Percentiles rank a stretch among this genome's conserved stretches.
phyloP scores from a whole-genome alignment of 2,329 filamentous ascomycete species.

The Ophiocordyceps robertsii region DNA sequence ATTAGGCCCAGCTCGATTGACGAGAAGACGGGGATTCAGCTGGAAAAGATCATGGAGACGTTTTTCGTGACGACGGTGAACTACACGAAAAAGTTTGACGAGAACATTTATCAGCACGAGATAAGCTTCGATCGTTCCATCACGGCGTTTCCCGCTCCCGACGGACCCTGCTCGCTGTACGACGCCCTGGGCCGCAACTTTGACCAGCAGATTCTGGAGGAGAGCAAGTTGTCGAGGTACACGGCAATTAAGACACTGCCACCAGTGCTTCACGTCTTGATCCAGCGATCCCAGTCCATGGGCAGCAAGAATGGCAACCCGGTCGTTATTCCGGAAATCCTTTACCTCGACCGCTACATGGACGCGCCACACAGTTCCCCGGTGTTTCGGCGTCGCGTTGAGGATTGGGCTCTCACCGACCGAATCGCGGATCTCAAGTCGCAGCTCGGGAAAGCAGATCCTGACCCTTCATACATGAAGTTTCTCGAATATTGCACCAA shows the following conservation, averaged over 20 bases:
- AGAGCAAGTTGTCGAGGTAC: constrained; percentile 48
- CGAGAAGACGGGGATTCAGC: constrained; percentile 55
- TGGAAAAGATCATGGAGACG: constrained; percentile 63
- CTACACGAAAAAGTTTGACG: constrained; percentile 40
- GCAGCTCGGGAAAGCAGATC: constrained; percentile 13
- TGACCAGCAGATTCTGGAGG: constrained; percentile 61
- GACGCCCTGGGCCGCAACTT: constrained; percentile 77
- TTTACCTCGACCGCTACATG: constrained; percentile 85
- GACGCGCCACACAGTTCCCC: constrained; percentile 47
- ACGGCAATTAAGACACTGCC: constrained; percentile 64
- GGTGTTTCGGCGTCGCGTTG: constrained; percentile 49
- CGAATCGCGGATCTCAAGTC: constrained; percentile 43
- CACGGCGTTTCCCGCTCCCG: constrained; percentile 42
- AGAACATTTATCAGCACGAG: constrained; percentile 25
- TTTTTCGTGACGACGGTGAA: constrained; percentile 51
- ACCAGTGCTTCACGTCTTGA: constrained; percentile 76
- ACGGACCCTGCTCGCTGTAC: constrained; percentile 52
- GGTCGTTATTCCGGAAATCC: constrained; percentile 63
- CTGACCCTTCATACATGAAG: constrained; percentile 11
- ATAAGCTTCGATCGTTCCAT: constrained; percentile 48
- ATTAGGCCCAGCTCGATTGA: constrained; percentile 58
- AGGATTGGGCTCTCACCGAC: constrained; percentile 63
- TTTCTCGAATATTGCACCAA: constrained; percentile 15
- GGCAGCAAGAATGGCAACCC: constrained; percentile 64
- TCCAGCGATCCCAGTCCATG: constrained; percentile 70